Conservation (phyloP, 495 filamentous ascomycete species). For the Echria macrotheca region DNA sequence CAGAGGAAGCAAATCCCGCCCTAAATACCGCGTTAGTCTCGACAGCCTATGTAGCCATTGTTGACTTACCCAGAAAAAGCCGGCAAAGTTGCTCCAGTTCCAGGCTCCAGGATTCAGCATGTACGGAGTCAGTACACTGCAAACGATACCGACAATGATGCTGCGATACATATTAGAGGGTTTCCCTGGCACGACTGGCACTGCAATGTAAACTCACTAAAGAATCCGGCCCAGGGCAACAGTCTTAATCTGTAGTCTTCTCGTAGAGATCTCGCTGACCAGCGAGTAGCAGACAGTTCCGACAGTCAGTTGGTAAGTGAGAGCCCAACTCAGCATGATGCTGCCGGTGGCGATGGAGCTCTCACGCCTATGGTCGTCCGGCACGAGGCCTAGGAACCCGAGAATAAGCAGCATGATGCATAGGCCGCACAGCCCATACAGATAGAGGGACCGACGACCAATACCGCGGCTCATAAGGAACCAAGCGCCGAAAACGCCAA, state of each 20-base stretch:
- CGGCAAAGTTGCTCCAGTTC: conserved; percentile 72
- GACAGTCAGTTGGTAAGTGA: conserved; percentile 70
- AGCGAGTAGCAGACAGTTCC: conserved; percentile 76
- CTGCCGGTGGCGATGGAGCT: conserved; percentile 62
- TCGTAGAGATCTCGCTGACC: conserved; percentile 67
- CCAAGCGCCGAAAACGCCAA: conserved; percentile 69
- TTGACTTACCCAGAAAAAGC: conserved; percentile 75
- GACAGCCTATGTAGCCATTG: too few species aligned
- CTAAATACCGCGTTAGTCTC: too few species aligned
- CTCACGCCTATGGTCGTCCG: conserved; percentile 45
- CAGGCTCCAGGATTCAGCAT: conserved; percentile 71
- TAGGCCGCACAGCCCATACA: conserved; percentile 62
- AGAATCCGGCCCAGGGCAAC: conserved; percentile 58
- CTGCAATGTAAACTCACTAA: conserved; percentile 45
- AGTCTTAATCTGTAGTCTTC: conserved; percentile 72
- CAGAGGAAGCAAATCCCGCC: conserved; percentile 65
- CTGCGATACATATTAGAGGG: conserved; percentile 24
- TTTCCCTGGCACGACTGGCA: too few species aligned
- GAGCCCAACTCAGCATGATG: conserved; percentile 67
- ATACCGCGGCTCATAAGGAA: conserved; percentile 62
- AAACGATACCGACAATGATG: conserved; percentile 65
- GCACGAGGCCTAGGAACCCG: conserved; percentile 66
- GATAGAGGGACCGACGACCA: conserved; percentile 65
- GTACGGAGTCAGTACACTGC: conserved; percentile 65
- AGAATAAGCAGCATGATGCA: conserved; percentile 64